Conservation (phyloP, 75 land plant genomes). For the Chamaecyparis obtusa region DNA sequence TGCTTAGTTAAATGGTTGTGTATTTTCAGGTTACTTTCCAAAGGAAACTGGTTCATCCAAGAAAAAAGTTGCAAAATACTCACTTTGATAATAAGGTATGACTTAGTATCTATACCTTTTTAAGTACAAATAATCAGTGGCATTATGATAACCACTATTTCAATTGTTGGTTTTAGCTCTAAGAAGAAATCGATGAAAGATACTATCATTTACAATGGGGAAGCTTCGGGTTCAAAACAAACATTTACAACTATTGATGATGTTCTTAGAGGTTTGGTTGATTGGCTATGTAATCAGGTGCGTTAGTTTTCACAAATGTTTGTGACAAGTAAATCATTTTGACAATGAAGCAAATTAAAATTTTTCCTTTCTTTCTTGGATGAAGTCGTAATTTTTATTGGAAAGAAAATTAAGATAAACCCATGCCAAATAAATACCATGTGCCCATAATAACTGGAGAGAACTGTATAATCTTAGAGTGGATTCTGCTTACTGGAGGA, state of each 20-base stretch:
- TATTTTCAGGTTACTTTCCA: conserved; percentile 74
- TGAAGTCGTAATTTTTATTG: neutral
- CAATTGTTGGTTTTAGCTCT: neutral
- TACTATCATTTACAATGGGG: conserved; percentile 36
- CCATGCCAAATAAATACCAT: neutral
- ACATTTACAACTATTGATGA: conserved; percentile 51
- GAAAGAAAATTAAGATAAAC: neutral
- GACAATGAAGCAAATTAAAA: neutral
- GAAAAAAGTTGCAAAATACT: conserved; percentile 97
- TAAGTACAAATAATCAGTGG: neutral
- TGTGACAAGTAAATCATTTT: neutral
- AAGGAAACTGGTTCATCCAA: conserved; percentile 93
- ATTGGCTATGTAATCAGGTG: conserved; percentile 83
- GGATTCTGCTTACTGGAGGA: neutral
- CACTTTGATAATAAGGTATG: conserved; percentile 72
- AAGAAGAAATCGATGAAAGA: conserved; percentile 13
- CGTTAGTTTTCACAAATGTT: conserved; percentile 10
- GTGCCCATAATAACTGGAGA: neutral
- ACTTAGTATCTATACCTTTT: neutral
- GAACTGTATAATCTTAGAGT: neutral
- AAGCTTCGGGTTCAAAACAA: conserved; percentile 57
- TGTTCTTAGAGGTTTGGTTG: conserved; percentile 65
- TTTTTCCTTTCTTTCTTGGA: neutral
- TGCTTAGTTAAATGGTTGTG: neutral
- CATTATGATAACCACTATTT: neutral